These are phyloP conservation scores for Moesziomyces sp. DNA, from an alignment of 1,284 basidiomycete genomes.

Conservation along the genomic window DNA sequence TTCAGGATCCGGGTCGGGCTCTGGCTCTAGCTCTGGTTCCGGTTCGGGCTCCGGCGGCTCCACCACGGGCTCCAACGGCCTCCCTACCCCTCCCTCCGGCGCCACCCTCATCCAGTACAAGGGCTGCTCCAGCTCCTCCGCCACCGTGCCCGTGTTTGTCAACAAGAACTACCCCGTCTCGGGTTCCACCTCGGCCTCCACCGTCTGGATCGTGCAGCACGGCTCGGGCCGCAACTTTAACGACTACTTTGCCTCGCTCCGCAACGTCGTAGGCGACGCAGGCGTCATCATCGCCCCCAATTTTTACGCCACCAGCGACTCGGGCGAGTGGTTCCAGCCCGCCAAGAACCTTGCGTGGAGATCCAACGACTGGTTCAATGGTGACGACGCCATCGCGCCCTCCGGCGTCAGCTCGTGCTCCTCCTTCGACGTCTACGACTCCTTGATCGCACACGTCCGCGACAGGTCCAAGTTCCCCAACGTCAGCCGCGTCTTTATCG, in stretches of 20 bases:
- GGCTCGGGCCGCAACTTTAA: conserved; percentile 43
- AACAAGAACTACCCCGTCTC: conserved; percentile 37
- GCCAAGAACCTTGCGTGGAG: conserved; percentile 25
- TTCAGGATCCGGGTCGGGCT: neutral
- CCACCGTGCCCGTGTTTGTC: conserved; percentile 46
- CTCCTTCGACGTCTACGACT: conserved; percentile 50
- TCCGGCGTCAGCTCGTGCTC: conserved; percentile 22
- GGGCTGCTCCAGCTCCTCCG: conserved; percentile 7
- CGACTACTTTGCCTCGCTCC: conserved; percentile 40
- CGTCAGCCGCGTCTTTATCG: conserved; percentile 31
- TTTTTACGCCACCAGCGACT: conserved; percentile 26
- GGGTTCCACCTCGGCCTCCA: conserved; percentile 10
- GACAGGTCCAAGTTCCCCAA: conserved; percentile 40
- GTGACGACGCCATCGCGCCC: conserved; percentile 34
- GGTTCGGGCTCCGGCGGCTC: no score
- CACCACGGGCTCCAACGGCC: neutral
- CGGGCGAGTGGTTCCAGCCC: conserved; percentile 30
- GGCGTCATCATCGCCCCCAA: conserved; percentile 41
- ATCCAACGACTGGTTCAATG: conserved; percentile 27
- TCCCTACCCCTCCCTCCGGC: conserved; percentile 16
- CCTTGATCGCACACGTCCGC: conserved; percentile 25
- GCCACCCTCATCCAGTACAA: conserved; percentile 31
- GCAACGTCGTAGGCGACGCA: conserved; percentile 33
- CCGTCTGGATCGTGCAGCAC: conserved; percentile 51
- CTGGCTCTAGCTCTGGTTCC: neutral